Evolutionary conservation across 73 alveolate genomes (phyloP).

Genomic region (Paramecium tetraurelia): DNA sequence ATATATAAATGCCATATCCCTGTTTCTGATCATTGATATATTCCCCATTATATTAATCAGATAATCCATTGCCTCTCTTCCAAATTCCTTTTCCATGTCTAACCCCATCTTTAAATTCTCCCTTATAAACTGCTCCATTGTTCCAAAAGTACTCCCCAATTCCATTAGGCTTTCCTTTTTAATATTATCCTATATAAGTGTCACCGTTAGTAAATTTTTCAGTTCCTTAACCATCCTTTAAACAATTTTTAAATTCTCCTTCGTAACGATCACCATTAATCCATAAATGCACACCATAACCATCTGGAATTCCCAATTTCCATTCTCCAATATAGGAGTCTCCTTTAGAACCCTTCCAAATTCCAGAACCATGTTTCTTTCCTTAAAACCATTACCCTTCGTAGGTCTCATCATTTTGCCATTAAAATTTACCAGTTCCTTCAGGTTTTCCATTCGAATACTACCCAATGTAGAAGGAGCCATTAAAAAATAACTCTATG

Average conservation of each 20-base stretch:
- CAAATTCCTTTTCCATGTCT: constrained; percentile 78
- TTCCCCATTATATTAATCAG: constrained; percentile 69
- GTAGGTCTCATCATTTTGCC: constrained; percentile 38
- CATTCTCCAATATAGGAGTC: constrained; percentile 65
- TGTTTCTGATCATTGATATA: constrained; percentile 57
- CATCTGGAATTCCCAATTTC: constrained; percentile 56
- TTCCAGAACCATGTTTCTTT: constrained; percentile 38
- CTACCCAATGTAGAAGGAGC: constrained; percentile 48
- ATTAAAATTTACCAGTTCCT: constrained; percentile 26
- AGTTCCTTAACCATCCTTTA: constrained; percentile 74
- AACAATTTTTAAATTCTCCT: constrained; percentile 69
- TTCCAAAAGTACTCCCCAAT: constrained; percentile 59
- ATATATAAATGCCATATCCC: constrained; percentile 44
- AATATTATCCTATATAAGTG: constrained; percentile 69
- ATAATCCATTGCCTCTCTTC: constrained; percentile 57
- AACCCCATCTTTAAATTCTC: constrained; percentile 69
- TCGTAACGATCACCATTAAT: constrained; percentile 74
- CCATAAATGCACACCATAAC: constrained; percentile 61
- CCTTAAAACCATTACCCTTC: constrained; percentile 32
- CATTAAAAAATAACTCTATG: constrained; percentile 58
- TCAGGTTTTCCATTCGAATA: constrained; percentile 2
- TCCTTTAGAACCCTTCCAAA: constrained; percentile 65
- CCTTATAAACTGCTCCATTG: constrained; percentile 64
- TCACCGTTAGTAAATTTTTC: constrained; percentile 74
- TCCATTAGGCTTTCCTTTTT: constrained; percentile 75